A percentile compares a stretch with the other conserved stretches of the same genome.
Conservation (phyloP, 306 rosid genomes). For the Senna siamea region DNA sequence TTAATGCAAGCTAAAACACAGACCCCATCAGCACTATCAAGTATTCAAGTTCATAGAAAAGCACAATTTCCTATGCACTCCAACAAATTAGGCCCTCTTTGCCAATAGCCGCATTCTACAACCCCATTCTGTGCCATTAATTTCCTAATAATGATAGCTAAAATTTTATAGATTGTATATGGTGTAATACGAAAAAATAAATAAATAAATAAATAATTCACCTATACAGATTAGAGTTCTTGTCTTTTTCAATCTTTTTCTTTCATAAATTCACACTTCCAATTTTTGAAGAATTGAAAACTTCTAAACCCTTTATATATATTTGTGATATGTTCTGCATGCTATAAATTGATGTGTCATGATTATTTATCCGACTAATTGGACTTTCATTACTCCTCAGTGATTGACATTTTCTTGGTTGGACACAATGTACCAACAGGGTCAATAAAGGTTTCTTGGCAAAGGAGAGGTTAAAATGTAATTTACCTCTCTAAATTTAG, state of each 20-base stretch:
- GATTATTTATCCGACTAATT: conserved; percentile 14
- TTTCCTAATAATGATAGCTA: not conserved
- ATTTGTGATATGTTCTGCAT: not conserved
- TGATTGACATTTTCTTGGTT: not conserved
- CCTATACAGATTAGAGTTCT: too few species aligned
- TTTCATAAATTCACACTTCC: too few species aligned
- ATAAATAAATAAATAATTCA: too few species aligned
- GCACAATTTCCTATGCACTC: not conserved
- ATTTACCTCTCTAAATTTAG: too few species aligned
- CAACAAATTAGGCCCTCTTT: not conserved
- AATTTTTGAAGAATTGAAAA: too few species aligned
- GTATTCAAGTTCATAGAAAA: not conserved
- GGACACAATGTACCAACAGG: not conserved
- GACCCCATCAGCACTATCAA: not conserved
- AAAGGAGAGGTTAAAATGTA: too few species aligned
- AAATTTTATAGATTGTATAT: too few species aligned
- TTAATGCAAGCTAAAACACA: not conserved
- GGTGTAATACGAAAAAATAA: too few species aligned
- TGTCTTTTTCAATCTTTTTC: too few species aligned
- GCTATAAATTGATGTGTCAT: not conserved
- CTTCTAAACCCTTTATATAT: too few species aligned
- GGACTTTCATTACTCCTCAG: not conserved
- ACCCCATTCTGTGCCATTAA: not conserved
- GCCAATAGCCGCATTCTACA: not conserved
- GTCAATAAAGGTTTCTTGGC: too few species aligned